phyloP scores from a whole-genome alignment of 2,329 filamentous ascomycete species.

The Lachnellula suecica region DNA sequence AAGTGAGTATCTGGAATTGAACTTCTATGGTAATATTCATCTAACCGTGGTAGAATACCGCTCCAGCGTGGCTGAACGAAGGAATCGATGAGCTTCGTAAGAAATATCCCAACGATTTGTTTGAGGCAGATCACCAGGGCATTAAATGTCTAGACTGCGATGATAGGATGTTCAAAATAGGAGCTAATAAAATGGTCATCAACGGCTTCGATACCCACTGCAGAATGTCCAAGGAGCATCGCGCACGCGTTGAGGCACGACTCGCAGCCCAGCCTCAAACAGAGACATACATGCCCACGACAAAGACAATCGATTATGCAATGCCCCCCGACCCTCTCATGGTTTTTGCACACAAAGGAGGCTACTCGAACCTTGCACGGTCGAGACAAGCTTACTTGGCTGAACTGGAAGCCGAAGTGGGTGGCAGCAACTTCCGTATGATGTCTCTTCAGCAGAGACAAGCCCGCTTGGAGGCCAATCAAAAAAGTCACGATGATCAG shows the following conservation, averaged over 20 bases:
- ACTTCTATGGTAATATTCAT: neutral
- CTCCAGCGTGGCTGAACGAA: neutral
- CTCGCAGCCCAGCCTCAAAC: neutral
- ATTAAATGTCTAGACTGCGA: slow-evolving; percentile 5
- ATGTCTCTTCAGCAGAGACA: neutral
- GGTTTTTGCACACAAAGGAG: neutral
- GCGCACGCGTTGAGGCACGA: neutral
- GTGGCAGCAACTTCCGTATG: neutral
- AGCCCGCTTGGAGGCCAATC: neutral
- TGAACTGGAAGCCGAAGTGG: neutral
- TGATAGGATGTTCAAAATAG: neutral
- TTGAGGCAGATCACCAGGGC: neutral
- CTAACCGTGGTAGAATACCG: neutral
- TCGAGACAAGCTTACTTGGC: neutral
- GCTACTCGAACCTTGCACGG: neutral
- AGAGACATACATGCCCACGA: neutral
- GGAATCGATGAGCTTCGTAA: neutral
- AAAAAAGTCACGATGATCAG: neutral
- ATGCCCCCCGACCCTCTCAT: neutral
- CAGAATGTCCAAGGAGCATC: neutral
- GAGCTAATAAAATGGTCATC: neutral
- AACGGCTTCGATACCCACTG: slow-evolving; percentile 5
- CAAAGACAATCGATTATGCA: neutral
- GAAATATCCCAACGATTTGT: slow-evolving; percentile 1
- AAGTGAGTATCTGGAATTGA: neutral